Conservation (phyloP, 1,139 yeast genomes). For the Yamadazyma blattariae region DNA sequence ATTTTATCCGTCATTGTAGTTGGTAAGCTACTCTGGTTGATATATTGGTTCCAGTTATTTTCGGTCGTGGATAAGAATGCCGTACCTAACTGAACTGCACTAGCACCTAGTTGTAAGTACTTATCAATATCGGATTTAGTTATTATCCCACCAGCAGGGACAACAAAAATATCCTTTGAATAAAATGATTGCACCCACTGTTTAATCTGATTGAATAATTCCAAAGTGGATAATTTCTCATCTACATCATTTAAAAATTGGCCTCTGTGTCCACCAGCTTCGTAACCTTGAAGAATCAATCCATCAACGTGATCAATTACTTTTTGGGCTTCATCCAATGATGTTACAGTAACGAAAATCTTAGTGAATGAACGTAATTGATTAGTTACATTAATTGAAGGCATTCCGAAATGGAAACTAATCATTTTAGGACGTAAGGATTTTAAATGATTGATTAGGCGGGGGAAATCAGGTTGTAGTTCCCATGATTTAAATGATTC, state of each 20-base stretch:
- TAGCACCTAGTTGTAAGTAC: conserved; percentile 35
- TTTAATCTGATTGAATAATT: conserved; percentile 26
- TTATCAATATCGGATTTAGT: conserved; percentile 22
- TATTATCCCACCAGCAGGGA: conserved; percentile 50
- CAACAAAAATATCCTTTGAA: conserved; percentile 22
- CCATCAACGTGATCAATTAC: conserved; percentile 31
- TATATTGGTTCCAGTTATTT: conserved; percentile 20
- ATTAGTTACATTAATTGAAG: conserved; percentile 33
- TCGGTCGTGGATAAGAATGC: conserved; percentile 38
- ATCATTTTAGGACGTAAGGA: conserved; percentile 31
- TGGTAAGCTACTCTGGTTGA: conserved; percentile 12
- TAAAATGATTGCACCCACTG: too few relatives aligned
- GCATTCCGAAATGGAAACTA: conserved; percentile 52
- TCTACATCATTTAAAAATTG: conserved; percentile 34
- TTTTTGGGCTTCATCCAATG: conserved; percentile 32
- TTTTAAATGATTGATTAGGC: too few relatives aligned
- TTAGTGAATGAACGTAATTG: conserved; percentile 42
- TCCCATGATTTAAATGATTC: conserved; percentile 37
- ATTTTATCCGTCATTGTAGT: conserved; percentile 35
- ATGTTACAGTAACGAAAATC: conserved; percentile 50
- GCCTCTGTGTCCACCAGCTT: conserved; percentile 58
- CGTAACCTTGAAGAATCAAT: conserved; percentile 47
- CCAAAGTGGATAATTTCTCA: conserved; percentile 31
- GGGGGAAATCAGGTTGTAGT: conserved; percentile 8
- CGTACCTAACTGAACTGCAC: conserved; percentile 49